Evolutionary conservation across 2,329 filamentous ascomycete species (phyloP).

Genomic region (Clarireedia sp.): DNA sequence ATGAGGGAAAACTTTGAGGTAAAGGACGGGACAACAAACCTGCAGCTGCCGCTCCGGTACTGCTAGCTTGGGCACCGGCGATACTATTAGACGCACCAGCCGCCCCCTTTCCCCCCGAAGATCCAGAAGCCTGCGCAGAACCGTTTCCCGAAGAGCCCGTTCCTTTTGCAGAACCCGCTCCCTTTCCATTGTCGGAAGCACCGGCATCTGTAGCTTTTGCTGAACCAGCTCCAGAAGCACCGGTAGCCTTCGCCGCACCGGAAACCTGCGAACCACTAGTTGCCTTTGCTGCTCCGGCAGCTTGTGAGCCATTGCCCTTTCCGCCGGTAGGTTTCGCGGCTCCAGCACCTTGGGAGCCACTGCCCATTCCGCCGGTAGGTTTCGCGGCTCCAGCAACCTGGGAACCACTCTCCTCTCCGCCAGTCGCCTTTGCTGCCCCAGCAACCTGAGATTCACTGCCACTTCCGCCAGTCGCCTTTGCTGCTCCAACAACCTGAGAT

Average conservation of each 20-base stretch:
- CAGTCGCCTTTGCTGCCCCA: too few species aligned
- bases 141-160: neutral
- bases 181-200: too few species aligned
- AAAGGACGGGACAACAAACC: neutral
- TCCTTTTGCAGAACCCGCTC: neutral
- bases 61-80: neutral
- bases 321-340: neutral
- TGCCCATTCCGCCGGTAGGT: neutral
- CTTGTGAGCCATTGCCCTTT: neutral
- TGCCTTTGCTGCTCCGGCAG: neutral
- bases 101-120: neutral
- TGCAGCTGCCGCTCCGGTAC: neutral
- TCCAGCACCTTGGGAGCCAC: too few species aligned
- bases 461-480: neutral
- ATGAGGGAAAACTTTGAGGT: neutral
- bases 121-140: neutral
- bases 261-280: neutral
- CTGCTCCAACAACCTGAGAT: neutral
- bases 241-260: neutral
- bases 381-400: neutral
- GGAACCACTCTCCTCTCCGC: neutral
- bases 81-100: conserved; percentile 1
- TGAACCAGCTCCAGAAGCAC: neutral
- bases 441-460: neutral
- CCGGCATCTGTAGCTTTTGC: too few species aligned